Conservation (phyloP, 1,284 basidiomycete genomes). For the Cryptococcus floricola region DNA sequence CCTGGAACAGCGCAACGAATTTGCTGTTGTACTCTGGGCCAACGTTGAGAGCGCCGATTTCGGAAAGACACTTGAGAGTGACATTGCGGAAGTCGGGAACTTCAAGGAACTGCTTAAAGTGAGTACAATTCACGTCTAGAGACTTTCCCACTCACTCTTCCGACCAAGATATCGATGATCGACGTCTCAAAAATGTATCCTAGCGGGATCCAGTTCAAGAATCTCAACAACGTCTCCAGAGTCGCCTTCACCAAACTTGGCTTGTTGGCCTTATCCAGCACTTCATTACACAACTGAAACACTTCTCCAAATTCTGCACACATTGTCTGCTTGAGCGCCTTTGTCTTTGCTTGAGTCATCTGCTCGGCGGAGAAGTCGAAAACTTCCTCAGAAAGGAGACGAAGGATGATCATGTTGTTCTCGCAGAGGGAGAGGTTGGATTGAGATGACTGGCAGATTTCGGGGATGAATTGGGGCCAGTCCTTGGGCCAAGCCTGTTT, state of each 20-base stretch:
- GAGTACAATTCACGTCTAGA: conserved; percentile 1
- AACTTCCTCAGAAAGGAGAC: conserved; percentile 96
- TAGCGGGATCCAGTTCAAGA: conserved; percentile 99
- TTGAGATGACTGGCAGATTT: conserved; percentile 95
- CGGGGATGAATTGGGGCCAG: conserved; percentile 97
- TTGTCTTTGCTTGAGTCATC: conserved; percentile 98
- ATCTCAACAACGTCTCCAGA: conserved; percentile 89
- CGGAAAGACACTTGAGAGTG: conserved; percentile 95
- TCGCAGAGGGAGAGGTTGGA: conserved; percentile 90
- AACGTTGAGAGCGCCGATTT: conserved; percentile 89
- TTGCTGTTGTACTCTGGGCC: conserved; percentile 98
- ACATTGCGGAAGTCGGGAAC: conserved; percentile 96
- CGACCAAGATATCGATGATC: conserved; percentile 90
- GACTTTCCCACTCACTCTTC: conserved; percentile 60
- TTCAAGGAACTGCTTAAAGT: conserved; percentile 75
- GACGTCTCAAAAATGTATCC: conserved; percentile 99
- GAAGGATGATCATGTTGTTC: conserved; percentile 99
- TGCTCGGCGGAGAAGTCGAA: conserved; percentile 99
- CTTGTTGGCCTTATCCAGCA: conserved; percentile 97
- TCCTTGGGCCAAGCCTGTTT: conserved; percentile 99
- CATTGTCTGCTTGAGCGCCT: conserved; percentile 96
- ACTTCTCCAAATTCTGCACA: conserved; percentile 95
- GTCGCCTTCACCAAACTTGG: conserved; percentile 92
- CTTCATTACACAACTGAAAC: conserved; percentile 92
- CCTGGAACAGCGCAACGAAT: conserved; percentile 95